phyloP scores from a whole-genome alignment of 768 basidiomycete species.

The Brasilioporus rufonigricans region DNA sequence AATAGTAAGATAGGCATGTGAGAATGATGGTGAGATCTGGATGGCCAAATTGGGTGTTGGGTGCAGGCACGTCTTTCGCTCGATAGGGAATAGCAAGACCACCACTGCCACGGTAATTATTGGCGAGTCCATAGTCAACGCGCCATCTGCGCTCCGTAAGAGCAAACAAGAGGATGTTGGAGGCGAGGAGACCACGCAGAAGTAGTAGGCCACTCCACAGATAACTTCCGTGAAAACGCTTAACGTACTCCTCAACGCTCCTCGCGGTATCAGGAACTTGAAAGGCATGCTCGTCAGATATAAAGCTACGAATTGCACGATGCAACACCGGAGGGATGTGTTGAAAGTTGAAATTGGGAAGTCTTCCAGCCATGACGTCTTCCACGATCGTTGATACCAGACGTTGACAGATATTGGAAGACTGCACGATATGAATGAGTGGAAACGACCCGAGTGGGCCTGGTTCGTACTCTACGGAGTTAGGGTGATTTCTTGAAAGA shows the following conservation, averaged over 20 bases:
- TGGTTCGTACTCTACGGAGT: not conserved
- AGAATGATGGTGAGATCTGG: not conserved
- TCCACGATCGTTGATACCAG: not conserved
- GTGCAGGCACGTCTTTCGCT: not conserved
- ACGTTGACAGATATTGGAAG: not conserved
- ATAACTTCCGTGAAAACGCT: not conserved
- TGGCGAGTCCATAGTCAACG: not conserved
- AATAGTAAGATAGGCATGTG: not conserved
- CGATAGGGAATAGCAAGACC: not conserved
- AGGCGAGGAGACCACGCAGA: not conserved
- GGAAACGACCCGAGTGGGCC: no score
- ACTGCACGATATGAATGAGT: not conserved
- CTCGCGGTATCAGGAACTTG: not conserved
- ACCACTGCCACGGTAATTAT: no score
- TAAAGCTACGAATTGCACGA: not conserved
- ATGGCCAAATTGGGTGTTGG: not conserved
- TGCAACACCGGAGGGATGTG: not conserved
- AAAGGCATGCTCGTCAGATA: not conserved
- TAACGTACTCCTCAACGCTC: not conserved
- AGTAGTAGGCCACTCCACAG: not conserved
- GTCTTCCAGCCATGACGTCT: not conserved
- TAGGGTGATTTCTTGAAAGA: not conserved
- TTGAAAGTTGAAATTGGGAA: not conserved
- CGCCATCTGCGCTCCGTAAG: not conserved
- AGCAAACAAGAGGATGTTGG: not conserved